Base-by-base conservation (phyloP, 192 early-diverging fungal species). In the Coemansia sp. region DNA sequence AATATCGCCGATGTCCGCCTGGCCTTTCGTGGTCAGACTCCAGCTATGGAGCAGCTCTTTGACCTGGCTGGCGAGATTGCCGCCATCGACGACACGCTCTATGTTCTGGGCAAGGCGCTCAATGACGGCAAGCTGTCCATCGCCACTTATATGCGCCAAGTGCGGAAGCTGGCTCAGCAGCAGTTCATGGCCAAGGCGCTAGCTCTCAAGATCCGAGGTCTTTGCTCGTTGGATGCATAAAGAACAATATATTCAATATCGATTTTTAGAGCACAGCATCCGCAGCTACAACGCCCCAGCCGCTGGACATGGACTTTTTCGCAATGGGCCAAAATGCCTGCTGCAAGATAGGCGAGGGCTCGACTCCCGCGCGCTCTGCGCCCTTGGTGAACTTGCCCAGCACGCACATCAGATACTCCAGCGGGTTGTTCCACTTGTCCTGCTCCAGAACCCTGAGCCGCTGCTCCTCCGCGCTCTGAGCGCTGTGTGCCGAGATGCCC, bases 171-270 rank as follows among this genome's bases (percentile, higher is more conserved):
- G 18, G 89, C 93, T 0, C 81, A 92, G 59, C 93, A 95, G 59
- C 93, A 95, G 72, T 97, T 95, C 66, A 86, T 94, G 88, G 91
- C 92, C 39, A 85, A 92, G 41, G 93, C 91, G 0, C 72, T 92
- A 58, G 85, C 87, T 7, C 79, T 88, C 38, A 93, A 92, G 73
- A 86, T 91, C 47, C 77, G 88, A 7, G 52, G 66, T 3, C 62
- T 81, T 18, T 72, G 78, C 20, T 36, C 39, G 4, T 38, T 76
- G 6, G 65, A 76, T 43, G 42, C 12, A n/a, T 31, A 35, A 58
- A 21, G 1, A 31, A 12, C 16, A n/a, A 47, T 47, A 38, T 10
- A 47, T 47, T 21, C 6, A 3, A 1, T 2, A 20, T 20, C 18
- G 7, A 45, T 43, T 43, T 5, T 43, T 48, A 80, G 31, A 75